Evolutionary conservation across 192 early-diverging fungal species (phyloP), one percentile per base, ranked within the genome.

Genomic region (Spinellus fusiger): DNA sequence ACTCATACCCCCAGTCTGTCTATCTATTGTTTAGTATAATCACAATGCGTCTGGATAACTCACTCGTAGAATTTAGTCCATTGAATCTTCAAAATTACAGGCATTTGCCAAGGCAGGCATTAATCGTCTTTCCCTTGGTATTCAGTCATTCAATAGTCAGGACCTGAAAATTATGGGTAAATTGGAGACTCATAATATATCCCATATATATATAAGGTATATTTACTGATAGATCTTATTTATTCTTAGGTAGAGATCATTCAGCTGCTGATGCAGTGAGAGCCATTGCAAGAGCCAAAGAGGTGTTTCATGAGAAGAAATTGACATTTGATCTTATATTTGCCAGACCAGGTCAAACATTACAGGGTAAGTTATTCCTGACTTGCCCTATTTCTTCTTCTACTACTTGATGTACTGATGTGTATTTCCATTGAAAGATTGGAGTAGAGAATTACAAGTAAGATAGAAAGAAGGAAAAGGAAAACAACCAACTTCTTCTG

Each of bases 281-380:
- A 29, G 71, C 78, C 10, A 25, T 82, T 1, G 35, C 68, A 1
- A 68, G 61, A 38, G 78, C 80, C 1, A 70, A 71, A 48, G 12
- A 61, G 1, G 59, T 80, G 0, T 82, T 79, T 73, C 61, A 66
- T 10, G 62, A 67, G n/a, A 33, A 55, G 12, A 67, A 52, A 6
- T 68, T 82, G 9, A 74, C 71, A 1, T 76, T 80, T 68, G 80
- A 82, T 62, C 54, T 82, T 23, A 82, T 82, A 15, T 80, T 77
- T 70, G 80, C 73, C 8, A 66, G 79, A 60, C 57, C 68, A 12
- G 73, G 71, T 15, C 78, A 82, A 54, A 70, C 65, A 5, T 28
- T 77, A 20, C 32, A 61, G 31, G 59, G n/a, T n/a, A n/a, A n/a
- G n/a, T n/a, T n/a, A n/a, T n/a, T n/a, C n/a, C n/a, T n/a, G n/a